These are phyloP conservation scores for Sisymbrium altissimum DNA, from an alignment of 345 rosid species.

Conservation along the genomic window DNA sequence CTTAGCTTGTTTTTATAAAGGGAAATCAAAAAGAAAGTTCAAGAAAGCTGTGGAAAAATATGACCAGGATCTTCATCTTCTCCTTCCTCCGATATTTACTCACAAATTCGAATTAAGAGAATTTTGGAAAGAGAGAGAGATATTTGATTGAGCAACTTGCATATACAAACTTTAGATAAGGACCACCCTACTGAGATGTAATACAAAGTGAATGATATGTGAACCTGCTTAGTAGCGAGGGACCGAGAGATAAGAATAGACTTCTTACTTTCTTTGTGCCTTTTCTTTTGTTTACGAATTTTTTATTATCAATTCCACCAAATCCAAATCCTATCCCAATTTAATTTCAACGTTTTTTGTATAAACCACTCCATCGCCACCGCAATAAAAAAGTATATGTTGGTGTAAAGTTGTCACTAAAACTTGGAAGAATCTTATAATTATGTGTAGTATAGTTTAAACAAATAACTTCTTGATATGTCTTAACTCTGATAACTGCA, in stretches of 20 bases:
- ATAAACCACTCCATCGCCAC: not conserved
- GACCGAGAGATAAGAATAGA: conserved; percentile 29
- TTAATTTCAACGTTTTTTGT: not conserved
- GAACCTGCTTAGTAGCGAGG: conserved; percentile 24
- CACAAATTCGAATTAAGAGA: not conserved
- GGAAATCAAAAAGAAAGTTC: conserved; percentile 31
- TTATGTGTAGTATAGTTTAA: no score
- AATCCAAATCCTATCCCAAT: not conserved
- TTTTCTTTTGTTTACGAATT: not conserved
- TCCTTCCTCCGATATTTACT: not conserved
- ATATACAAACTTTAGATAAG: conserved; percentile 9
- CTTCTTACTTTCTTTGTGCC: conserved; percentile 5
- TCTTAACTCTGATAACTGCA: no score
- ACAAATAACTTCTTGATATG: no score
- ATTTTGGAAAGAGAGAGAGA: conserved; percentile 10
- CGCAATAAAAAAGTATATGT: not conserved
- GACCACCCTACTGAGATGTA: conserved; percentile 28
- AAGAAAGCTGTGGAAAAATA: conserved; percentile 40
- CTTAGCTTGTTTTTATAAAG: not conserved
- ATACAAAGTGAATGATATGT: conserved; percentile 29
- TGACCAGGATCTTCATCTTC: conserved; percentile 35
- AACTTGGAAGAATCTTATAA: no score
- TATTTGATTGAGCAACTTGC: conserved; percentile 13
- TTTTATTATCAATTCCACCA: not conserved
- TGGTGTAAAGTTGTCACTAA: not conserved